phyloP scores from a whole-genome alignment of 805 yeast species.

The Sungouiozyma ichnusensis region DNA sequence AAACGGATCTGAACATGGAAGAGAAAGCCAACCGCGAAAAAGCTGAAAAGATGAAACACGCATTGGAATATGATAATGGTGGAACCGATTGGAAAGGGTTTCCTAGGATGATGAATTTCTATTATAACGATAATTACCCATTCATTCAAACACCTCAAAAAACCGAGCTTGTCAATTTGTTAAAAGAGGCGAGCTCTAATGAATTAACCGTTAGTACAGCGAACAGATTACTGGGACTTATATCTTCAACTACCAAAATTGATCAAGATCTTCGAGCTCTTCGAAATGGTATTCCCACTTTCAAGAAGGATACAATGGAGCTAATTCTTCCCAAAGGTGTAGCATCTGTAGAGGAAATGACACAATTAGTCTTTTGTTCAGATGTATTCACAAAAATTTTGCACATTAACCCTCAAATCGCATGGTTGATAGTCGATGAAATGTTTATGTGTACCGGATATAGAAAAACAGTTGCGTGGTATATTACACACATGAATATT shows the following conservation, averaged over 20 bases:
- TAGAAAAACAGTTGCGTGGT: conserved; percentile 57
- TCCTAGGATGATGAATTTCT: conserved; percentile 47
- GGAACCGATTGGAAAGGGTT: conserved; percentile 69
- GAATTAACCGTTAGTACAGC: conserved; percentile 13
- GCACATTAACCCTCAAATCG: conserved; percentile 40
- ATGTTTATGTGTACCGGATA: conserved; percentile 58
- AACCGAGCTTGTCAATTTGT: conserved; percentile 9
- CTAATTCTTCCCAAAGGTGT: neutral
- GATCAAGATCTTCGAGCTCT: conserved; percentile 32
- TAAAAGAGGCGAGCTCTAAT: conserved; percentile 12
- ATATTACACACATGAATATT: conserved; percentile 49
- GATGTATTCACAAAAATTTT: conserved; percentile 39
- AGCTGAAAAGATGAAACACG: conserved; percentile 30
- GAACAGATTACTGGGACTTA: conserved; percentile 24
- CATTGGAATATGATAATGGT: conserved; percentile 43
- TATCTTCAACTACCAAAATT: conserved; percentile 43
- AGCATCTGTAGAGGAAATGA: neutral
- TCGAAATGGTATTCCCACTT: neutral
- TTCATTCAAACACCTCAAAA: conserved; percentile 13
- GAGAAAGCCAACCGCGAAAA: neutral
- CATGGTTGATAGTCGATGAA: conserved; percentile 55
- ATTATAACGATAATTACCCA: conserved; percentile 19
- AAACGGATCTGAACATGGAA: conserved; percentile 1
- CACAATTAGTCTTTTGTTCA: neutral
- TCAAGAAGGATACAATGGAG: neutral